These are phyloP conservation scores for Hebeloma cylindrosporum DNA, from an alignment of 768 basidiomycete genomes.

Conservation along the genomic window DNA sequence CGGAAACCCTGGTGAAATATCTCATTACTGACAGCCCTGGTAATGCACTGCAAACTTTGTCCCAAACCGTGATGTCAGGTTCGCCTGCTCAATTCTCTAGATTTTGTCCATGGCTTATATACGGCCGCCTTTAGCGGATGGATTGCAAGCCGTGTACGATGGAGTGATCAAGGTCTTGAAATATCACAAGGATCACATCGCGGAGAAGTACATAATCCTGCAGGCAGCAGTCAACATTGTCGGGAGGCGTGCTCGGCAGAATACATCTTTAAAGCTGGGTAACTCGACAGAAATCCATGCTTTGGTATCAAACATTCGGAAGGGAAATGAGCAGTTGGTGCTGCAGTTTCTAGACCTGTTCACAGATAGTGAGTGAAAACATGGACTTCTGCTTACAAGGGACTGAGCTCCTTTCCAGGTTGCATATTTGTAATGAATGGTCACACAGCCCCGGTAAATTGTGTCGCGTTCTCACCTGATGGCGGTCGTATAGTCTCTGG, in stretches of 20 bases:
- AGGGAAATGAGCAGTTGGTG: no score
- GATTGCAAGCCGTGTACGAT: conserved; percentile 14
- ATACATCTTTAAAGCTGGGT: background rate
- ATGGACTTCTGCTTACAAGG: no score
- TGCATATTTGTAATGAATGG: background rate
- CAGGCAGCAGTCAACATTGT: no score
- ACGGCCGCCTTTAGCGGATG: conserved; percentile 6
- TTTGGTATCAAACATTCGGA: background rate
- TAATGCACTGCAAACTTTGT: background rate
- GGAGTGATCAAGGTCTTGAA: background rate
- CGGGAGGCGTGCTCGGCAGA: background rate
- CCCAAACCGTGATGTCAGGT: conserved; percentile 8
- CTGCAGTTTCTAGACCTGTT: no score
- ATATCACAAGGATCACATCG: no score
- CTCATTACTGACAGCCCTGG: conserved; percentile 1
- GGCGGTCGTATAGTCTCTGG: conserved; percentile 9
- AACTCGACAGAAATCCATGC: conserved; percentile 1
- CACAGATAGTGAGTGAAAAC: no score
- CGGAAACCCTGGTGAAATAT: background rate
- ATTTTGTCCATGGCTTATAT: background rate
- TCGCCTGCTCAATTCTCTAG: background rate
- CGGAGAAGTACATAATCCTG: no score
- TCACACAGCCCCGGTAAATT: conserved; percentile 3
- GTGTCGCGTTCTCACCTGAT: conserved; percentile 14
- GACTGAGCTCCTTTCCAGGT: no score